Base-by-base conservation (phyloP, 345 rosid species). In the Populus nigra region DNA sequence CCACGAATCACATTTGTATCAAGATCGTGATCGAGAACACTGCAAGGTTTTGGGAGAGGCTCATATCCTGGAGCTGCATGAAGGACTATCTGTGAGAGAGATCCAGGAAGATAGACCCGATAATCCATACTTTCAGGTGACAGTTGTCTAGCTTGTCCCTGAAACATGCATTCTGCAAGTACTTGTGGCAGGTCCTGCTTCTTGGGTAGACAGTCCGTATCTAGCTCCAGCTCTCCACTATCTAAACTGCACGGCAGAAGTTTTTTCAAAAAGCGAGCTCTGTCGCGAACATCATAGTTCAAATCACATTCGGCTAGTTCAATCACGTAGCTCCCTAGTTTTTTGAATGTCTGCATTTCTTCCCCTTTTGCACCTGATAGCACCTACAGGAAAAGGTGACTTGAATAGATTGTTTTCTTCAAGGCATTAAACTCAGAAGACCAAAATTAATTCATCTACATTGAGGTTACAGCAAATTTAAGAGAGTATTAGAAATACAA, bases 41-140 rank as follows among this genome's bases (percentile, higher is more conserved):
- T 89, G 78, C 97, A 88, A 63, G 99, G 96, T 85, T 92, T 93
- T 69, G 99, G 98, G 81, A 96, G 97, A 84, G 99, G 92, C 85
- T 93, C 98, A 82, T 96, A 96, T 43, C 96, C 98, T n/a, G 99
- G 99, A 75, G 99, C 99, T 23, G 98, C 97, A 88, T 96, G 99
- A 83, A 92, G 91, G 81, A 96, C 99, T 72, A 96, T 90, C 80
- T 92, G 98, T 5, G 99, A 96, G 76, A 96, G 94, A 77, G 98
- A 92, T 73, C 98, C 98, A 77, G 98, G 99, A 68, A 96, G 98
- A 87, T 92, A 93, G 81, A 90, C 88, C 38, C 97, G 94, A 79
- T 83, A 75, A 73, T 82, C 87, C 47, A 85, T 53, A 18, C 87
- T 83, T 79, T 79, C 88, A 59, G 78, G 75, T 78, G 90, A 75